These are phyloP conservation scores for Sugiyamaella sp. DNA, from an alignment of 1,139 yeast species.

Conservation along the genomic window DNA sequence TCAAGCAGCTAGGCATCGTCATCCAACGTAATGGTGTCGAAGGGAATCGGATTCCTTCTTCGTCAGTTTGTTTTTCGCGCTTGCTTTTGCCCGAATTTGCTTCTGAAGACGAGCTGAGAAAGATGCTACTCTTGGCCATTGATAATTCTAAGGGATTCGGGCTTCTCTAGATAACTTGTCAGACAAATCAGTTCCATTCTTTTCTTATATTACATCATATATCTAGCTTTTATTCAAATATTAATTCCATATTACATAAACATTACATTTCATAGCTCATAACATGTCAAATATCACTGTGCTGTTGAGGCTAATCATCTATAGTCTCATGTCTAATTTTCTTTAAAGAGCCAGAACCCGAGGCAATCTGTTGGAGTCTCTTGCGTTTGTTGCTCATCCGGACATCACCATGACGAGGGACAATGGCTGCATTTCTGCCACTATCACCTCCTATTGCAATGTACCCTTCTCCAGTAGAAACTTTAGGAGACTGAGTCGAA, in stretches of 20 bases:
- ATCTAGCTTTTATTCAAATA: too few species aligned
- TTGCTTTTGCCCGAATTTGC: constrained; percentile 36
- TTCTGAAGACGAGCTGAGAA: constrained; percentile 25
- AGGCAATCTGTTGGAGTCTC: neutral
- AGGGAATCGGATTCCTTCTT: constrained; percentile 33
- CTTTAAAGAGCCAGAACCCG: neutral
- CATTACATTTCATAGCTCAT: neutral
- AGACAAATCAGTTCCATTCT: too few species aligned
- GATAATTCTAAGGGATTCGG: constrained; percentile 40
- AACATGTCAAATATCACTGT: neutral
- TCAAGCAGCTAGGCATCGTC: constrained; percentile 27
- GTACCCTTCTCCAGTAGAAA: neutral
- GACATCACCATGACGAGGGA: neutral
- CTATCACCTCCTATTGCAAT: neutral
- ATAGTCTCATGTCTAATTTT: neutral
- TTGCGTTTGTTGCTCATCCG: neutral
- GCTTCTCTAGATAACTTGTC: constrained; percentile 27
- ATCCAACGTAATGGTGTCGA: constrained; percentile 33
- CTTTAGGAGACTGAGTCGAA: neutral
- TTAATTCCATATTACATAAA: too few species aligned
- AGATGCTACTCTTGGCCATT: constrained; percentile 32
- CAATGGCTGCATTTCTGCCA: neutral
- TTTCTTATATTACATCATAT: neutral
- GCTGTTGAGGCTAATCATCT: neutral
- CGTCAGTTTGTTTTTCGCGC: constrained; percentile 37